Evolutionary conservation across 2,329 filamentous ascomycete genomes (phyloP), one percentile per base, ranked within the genome.

Genomic region (Setomelanomma holmii): DNA sequence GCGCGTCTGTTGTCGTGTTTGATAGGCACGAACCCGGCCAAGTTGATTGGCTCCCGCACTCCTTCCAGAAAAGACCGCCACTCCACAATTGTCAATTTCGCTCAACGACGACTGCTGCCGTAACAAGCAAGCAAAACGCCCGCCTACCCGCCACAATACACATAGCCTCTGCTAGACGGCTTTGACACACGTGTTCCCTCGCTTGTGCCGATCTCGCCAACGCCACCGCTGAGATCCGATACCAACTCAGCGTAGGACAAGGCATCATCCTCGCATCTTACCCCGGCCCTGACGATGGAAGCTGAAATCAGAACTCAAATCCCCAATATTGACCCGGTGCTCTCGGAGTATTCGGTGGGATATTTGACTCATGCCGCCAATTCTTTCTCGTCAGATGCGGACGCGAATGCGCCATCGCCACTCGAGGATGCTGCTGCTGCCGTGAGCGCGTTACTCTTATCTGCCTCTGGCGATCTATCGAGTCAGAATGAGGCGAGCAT

Each of bases 331-430:
- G 93, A 97, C 77, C 90, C 89, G 53, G 84, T 96, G 58, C 82
- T 97, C 63, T 93, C 91, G 42, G 90, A 96, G 78, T 97, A 96
- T 77, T 95, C 92, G 38, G 90, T 91, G 61, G 95, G 95, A 51
- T 99, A 98, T 74, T 83, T 99, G 65, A 92, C 87, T 69, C 93
- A 99, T 82, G 95, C 95, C 42, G 95, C 93, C 41, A 93, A 88
- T 61, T 82, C 89, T 45, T 96, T 90, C 82, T 82, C 86, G 55
- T 85, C 87, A 45, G 92, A 96, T 59, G 78, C 79, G 45, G 91
- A 96, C 59, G 71, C 84, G 34, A 81, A 84, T 58, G 86, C 80
- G n/a, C 79, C 83, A 49, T 91, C 90, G 4, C 93, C 93, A 10
- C 80, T 99, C 53, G 84, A 86, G 55, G 93, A 98, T 74, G 95